Evolutionary conservation across 352 stramenopile genomes (phyloP), one percentile per base, ranked within the genome.

Genomic region (Pythium scleroteichum): DNA sequence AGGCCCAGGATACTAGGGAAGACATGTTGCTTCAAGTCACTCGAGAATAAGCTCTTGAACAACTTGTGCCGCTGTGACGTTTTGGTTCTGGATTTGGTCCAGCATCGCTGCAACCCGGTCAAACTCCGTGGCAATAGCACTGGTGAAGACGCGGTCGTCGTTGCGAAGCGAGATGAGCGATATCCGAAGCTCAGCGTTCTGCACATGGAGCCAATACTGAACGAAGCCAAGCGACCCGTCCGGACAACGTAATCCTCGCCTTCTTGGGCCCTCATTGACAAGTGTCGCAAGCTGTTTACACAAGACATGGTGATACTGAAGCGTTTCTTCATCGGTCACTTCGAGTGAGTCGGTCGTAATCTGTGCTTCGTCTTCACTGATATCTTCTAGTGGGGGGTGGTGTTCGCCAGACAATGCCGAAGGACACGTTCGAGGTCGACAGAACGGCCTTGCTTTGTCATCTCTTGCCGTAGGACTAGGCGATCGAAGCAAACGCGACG

Each of bases 391-490:
- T 5, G 52, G 17, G 9, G 41, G 10, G 39, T 56, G 38, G 1
- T 42, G 14, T 1, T 73, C 60, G n/a, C 66, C 83, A 9, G 62
- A 53, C 39, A 87, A 60, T n/a, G 63, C 79, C 3, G 72, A 85
- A 10, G 79, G 79, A 46, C 79, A 89, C 4, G 79, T 87, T 3
- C 71, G 61, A 38, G 62, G 54, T 38, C 56, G 26, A 38, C 41
- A n/a, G n/a, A 56, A 27, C 58, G 68, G 48, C 32, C 64, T 42
- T 0, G 65, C 57, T 22, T 48, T 47, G 22, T 54, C 55, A 38
- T 64, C 35, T 49, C 47, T 40, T 22, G 16, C 19, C 2, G 56
- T 47, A 14, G 45, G 57, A 19, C 50, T 65, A 3, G 57, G 56
- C 2, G 60, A 61, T 23, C 45, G 57, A 6, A 41, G 53, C 2